Conservation (phyloP, 495 filamentous ascomycete genomes). For the Aspergillus haitiensis region DNA sequence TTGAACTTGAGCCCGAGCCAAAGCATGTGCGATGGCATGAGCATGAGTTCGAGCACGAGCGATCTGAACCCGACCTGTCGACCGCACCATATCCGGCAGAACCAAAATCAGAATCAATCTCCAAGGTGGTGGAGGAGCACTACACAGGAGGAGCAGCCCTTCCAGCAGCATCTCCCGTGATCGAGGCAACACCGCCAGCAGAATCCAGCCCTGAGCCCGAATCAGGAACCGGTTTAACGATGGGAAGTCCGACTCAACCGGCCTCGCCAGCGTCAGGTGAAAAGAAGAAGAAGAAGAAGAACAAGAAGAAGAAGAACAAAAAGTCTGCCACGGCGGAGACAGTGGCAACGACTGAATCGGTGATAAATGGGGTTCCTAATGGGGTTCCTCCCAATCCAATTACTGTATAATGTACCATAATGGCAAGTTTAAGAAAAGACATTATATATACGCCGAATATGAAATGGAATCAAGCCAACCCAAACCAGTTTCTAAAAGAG, state of each 20-base stretch:
- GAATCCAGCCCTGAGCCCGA: neutral
- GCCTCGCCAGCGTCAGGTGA: neutral
- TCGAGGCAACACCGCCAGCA: too few relatives aligned
- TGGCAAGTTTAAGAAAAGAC: neutral
- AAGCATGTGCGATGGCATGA: neutral
- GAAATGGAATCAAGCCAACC: neutral
- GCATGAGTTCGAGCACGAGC: neutral
- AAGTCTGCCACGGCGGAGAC: neutral
- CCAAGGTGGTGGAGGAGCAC: too few relatives aligned
- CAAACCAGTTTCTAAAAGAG: neutral
- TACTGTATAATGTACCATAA: slow-evolving; percentile 4
- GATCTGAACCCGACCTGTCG: neutral
- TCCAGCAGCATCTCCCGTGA: too few relatives aligned
- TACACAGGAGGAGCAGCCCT: too few relatives aligned
- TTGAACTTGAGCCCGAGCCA: neutral
- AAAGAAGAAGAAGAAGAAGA: slow-evolving; percentile 8
- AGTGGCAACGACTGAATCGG: neutral
- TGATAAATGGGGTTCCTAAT: neutral
- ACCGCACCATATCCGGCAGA: neutral
- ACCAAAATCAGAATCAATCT: too few relatives aligned
- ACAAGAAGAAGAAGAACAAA: slow-evolving; percentile 7
- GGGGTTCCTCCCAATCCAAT: neutral
- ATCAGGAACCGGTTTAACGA: neutral
- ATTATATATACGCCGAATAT: slow-evolving; percentile 3
- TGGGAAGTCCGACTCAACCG: slow-evolving; percentile 8